These are phyloP conservation scores for Chrysanthemum makinoi DNA, from an alignment of 129 eudicot genomes.

Conservation along the genomic window DNA sequence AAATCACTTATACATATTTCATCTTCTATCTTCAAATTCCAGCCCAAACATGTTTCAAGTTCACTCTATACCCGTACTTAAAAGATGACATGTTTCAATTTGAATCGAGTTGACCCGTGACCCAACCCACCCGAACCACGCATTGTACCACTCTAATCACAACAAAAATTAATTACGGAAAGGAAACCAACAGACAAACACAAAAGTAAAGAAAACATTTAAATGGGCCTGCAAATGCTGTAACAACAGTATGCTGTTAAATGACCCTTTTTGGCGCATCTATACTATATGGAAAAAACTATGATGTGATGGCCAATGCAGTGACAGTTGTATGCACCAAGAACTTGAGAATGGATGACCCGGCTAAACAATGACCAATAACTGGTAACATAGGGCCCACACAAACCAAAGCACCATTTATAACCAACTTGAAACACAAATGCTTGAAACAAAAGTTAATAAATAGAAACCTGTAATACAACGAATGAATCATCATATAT, in stretches of 20 bases:
- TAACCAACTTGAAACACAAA: too few species aligned
- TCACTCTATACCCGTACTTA: not conserved
- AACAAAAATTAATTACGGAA: not conserved
- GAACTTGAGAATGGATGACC: conserved; percentile 48
- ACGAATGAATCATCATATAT: too few species aligned
- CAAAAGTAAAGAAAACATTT: too few species aligned
- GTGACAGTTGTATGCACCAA: too few species aligned
- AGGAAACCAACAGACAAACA: not conserved
- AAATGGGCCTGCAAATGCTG: not conserved
- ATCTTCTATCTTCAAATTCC: too few species aligned
- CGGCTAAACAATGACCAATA: conserved; percentile 60
- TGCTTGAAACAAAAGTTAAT: too few species aligned
- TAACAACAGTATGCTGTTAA: conserved; percentile 60
- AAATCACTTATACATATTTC: too few species aligned
- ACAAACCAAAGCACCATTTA: conserved; percentile 51
- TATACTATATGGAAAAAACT: too few species aligned
- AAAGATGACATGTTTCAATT: not conserved
- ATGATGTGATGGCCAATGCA: too few species aligned
- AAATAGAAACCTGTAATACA: too few species aligned
- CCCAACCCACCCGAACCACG: not conserved
- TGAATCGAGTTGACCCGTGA: too few species aligned
- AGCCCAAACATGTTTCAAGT: too few species aligned
- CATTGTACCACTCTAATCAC: not conserved
- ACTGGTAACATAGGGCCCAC: conserved; percentile 74
- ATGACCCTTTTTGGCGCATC: conserved; percentile 79